phyloP scores from a whole-genome alignment of 345 rosid genomes.

The Populus euphratica region DNA sequence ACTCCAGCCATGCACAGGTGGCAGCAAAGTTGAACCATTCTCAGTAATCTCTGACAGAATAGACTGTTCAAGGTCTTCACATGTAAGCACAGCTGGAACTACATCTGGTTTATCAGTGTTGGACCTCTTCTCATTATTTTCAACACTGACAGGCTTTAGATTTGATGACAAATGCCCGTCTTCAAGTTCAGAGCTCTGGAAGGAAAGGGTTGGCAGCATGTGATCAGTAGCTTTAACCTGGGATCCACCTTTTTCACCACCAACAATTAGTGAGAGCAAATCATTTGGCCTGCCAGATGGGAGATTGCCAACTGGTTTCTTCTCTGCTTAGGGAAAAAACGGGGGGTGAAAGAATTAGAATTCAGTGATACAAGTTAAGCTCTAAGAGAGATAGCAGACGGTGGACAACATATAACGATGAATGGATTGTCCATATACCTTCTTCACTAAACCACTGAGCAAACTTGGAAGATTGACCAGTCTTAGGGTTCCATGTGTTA shows the following conservation, averaged over 20 bases:
- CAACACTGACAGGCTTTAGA: slow-evolving; percentile 17
- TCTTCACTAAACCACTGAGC: slow-evolving; percentile 84
- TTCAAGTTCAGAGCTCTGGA: slow-evolving; percentile 35
- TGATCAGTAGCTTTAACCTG: slow-evolving; percentile 25
- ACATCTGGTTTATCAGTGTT: slow-evolving; percentile 31
- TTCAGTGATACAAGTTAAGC: background rate
- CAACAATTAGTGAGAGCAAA: slow-evolving; percentile 74
- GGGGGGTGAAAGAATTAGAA: slow-evolving; percentile 1
- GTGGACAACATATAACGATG: background rate
- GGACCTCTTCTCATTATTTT: slow-evolving; percentile 27
- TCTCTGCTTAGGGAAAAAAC: slow-evolving; percentile 43
- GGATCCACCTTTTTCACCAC: slow-evolving; percentile 57
- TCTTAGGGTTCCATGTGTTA: slow-evolving; percentile 39
- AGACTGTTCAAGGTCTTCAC: slow-evolving; percentile 97
- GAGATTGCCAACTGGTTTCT: slow-evolving; percentile 50
- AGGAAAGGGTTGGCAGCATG: slow-evolving; percentile 26
- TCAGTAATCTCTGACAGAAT: slow-evolving; percentile 65
- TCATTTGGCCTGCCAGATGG: slow-evolving; percentile 45
- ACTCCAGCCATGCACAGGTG: slow-evolving; percentile 35
- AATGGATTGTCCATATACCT: slow-evolving; percentile 41
- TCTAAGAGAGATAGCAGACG: background rate
- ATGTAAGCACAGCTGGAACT: slow-evolving; percentile 75
- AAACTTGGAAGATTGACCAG: slow-evolving; percentile 72
- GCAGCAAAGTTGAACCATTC: slow-evolving; percentile 37
- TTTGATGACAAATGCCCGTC: slow-evolving; percentile 28